Conservation (phyloP, 805 yeast genomes). For the Starmera amethionina region DNA sequence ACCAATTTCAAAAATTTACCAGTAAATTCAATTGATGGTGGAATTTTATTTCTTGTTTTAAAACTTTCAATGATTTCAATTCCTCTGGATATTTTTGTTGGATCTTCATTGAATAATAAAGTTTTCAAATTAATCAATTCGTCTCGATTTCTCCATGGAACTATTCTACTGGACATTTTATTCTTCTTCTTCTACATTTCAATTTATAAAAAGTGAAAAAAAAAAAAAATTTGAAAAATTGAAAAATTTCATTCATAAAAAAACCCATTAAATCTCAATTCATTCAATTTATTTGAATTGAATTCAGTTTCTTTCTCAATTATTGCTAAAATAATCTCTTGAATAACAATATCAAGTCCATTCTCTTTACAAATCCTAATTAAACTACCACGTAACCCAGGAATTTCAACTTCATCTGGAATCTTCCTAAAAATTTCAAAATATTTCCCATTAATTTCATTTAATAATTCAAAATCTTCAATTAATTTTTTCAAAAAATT, state of each 20-base stretch:
- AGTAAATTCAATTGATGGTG: constrained; percentile 67
- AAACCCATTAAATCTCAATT: constrained; percentile 21
- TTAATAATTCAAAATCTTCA: constrained; percentile 52
- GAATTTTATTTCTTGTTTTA: constrained; percentile 41
- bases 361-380: constrained; percentile 54
- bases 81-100: constrained; percentile 30
- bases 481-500: constrained; percentile 68
- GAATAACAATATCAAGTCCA: constrained; percentile 42
- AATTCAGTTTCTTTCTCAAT: constrained; percentile 40
- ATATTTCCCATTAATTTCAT: constrained; percentile 35
- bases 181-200: too few species aligned
- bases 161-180: constrained; percentile 19
- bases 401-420: constrained; percentile 51
- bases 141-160: constrained; percentile 25
- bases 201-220: not conserved
- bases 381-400: constrained; percentile 54
- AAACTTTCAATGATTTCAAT: constrained; percentile 43
- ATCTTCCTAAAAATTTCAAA: constrained; percentile 50
- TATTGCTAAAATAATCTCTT: constrained; percentile 44
- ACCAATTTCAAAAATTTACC: constrained; percentile 37
- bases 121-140: constrained; percentile 38
- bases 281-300: constrained; percentile 22
- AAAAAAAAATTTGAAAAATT: not conserved
- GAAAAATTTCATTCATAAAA: too few species aligned
- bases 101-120: constrained; percentile 38